These are phyloP conservation scores for Penicillium sp. DNA, from an alignment of 2,329 filamentous ascomycete genomes.

Conservation along the genomic window DNA sequence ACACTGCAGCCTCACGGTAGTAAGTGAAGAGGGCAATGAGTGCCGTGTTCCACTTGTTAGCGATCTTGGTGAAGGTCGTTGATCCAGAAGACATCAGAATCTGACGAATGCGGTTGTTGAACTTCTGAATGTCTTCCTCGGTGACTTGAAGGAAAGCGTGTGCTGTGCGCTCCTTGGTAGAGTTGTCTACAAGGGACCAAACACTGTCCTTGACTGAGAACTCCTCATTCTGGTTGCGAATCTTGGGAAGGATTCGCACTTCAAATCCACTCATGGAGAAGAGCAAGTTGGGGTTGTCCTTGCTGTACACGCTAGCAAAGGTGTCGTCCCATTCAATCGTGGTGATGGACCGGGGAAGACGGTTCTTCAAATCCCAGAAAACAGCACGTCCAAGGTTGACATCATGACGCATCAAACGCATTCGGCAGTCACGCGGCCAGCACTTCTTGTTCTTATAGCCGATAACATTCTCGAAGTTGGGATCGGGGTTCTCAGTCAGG, in stretches of 20 bases:
- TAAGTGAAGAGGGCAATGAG: conserved; percentile 97
- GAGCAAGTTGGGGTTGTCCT: conserved; percentile 93
- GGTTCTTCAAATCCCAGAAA: conserved; percentile 99
- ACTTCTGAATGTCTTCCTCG: conserved; percentile 96
- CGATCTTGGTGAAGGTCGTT: conserved; percentile 98
- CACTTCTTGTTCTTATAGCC: conserved; percentile 99
- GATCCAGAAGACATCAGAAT: conserved; percentile 99
- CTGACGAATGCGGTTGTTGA: conserved; percentile 97
- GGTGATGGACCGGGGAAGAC: conserved; percentile 87
- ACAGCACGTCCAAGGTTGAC: conserved; percentile 96
- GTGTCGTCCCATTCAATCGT: conserved; percentile 99
- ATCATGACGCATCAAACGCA: conserved; percentile 98
- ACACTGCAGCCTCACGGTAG: conserved; percentile 95
- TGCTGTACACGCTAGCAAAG: conserved; percentile 95
- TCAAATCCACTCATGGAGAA: conserved; percentile 99
- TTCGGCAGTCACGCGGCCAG: conserved; percentile 95
- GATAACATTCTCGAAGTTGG: conserved; percentile 98
- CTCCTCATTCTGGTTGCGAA: conserved; percentile 90
- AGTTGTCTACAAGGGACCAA: conserved; percentile 95
- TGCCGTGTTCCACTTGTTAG: conserved; percentile 99
- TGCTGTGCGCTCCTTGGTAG: conserved; percentile 93
- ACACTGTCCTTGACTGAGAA: conserved; percentile 98
- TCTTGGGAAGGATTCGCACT: conserved; percentile 93
- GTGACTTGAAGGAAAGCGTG: conserved; percentile 98
- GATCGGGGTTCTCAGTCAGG: conserved; percentile 95